Base-by-base conservation (phyloP, 148 eudicot species). In the Pouteria glomerata region DNA sequence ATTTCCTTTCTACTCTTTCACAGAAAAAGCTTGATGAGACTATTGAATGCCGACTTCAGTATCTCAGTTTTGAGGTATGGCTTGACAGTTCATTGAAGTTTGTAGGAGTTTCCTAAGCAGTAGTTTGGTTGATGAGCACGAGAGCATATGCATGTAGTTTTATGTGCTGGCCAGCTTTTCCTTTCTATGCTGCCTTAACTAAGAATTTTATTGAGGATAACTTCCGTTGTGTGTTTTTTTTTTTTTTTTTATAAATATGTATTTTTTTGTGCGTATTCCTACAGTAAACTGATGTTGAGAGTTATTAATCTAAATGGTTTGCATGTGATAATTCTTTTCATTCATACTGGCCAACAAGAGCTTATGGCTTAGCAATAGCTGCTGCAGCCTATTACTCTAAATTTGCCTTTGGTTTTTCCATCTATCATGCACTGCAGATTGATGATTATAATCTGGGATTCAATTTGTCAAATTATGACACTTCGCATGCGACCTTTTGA, bases 61-160 rank as follows among this genome's bases (percentile, higher is more conserved):
- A 88, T 84, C 89, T 94, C 51, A 90, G 92, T 85, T 92, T 88
- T 85, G 94, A 86, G 96, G 99, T 92, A 92, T 57, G 80, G 6
- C 16, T 58, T 29, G 23, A 42, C 18, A 30, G 21, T 42, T 31
- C 15, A 18, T 15, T 45, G 55, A 45, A 66, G 57, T 57, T 33
- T 23, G 1, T 13, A 2, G 35, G 2, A 68, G 30, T 24, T 51
- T 57, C 7, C 23, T 73, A 31, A 6, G 11, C 35, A 44, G 29
- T 59, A 23, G 51, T 26, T 57, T 21, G 37, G 16, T 59, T 33
- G 21, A 29, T 16, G 23, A 34, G 30, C 19, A 33, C 35, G 56
- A 23, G n/a, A 58, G 42, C 65, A 44, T 57, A 44, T 41, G 44
- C 52, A 35, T 42, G 4, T 73, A 42, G 18, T 42, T 21, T 13